phyloP scores from a whole-genome alignment of 2,329 filamentous ascomycete species.

The Cryphonectria carpinicola region DNA sequence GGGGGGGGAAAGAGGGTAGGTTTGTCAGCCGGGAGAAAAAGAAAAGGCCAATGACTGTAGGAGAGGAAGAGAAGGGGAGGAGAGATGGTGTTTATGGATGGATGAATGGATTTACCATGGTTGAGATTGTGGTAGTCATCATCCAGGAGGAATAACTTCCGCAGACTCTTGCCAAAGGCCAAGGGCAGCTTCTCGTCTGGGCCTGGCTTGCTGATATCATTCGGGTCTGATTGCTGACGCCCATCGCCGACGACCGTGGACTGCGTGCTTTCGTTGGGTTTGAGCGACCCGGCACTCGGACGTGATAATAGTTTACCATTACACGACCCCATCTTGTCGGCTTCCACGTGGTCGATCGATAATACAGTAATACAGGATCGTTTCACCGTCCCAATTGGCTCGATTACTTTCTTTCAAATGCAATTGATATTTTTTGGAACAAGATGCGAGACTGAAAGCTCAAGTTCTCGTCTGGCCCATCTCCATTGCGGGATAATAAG shows the following conservation, averaged over 20 bases:
- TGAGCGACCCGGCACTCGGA: neutral
- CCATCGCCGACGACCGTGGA: conserved; percentile 1
- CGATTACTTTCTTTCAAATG: too few relatives aligned
- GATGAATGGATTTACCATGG: conserved; percentile 45
- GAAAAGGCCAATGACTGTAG: conserved; percentile 18
- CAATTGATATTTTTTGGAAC: too few relatives aligned
- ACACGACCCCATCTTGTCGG: conserved; percentile 2
- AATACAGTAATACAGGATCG: too few relatives aligned
- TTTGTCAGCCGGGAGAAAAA: conserved; percentile 34
- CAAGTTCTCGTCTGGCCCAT: too few relatives aligned
- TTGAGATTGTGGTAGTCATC: conserved; percentile 74
- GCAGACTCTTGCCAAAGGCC: conserved; percentile 46
- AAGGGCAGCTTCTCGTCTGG: conserved; percentile 9
- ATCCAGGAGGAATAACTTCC: conserved; percentile 71
- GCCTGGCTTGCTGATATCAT: neutral
- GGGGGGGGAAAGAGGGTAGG: neutral
- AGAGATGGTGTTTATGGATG: neutral
- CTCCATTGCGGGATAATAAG: neutral
- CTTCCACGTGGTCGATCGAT: neutral
- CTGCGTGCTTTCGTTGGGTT: neutral
- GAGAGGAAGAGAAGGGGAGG: neutral
- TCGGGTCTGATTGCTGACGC: neutral
- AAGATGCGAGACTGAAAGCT: too few relatives aligned
- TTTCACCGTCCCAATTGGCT: neutral
- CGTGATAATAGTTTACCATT: conserved; percentile 1